Evolutionary conservation across 2,329 filamentous ascomycete genomes (phyloP).

Genomic region (Thermothelomyces thermophilus): DNA sequence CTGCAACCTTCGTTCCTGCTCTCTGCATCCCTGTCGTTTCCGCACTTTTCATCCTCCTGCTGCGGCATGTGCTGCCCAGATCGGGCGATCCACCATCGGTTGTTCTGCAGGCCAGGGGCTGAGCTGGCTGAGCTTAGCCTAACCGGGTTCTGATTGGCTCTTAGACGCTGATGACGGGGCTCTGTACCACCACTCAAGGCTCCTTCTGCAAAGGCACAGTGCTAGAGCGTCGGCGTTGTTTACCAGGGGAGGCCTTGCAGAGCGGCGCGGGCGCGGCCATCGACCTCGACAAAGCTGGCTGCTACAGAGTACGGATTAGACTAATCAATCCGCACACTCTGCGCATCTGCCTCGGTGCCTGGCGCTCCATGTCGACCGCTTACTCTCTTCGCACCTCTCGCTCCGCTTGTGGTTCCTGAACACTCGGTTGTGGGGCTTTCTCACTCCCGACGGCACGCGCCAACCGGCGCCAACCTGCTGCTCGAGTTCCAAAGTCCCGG

Average conservation of each 20-base stretch:
- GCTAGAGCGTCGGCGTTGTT: conserved; percentile 12
- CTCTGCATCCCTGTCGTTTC: not conserved
- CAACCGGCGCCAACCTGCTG: not conserved
- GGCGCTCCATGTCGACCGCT: too few species aligned
- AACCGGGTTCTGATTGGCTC: conserved; percentile 15
- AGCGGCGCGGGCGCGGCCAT: conserved; percentile 15
- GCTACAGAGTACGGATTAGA: not conserved
- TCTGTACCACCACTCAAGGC: conserved; percentile 13
- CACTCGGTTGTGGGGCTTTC: not conserved
- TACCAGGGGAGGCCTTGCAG: conserved; percentile 13
- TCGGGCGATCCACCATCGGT: conserved; percentile 22
- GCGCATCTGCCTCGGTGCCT: too few species aligned
- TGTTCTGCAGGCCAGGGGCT: conserved; percentile 20
- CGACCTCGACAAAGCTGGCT: not conserved
- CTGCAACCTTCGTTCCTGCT: not conserved
- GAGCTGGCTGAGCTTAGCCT: conserved; percentile 20
- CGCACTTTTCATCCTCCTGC: conserved; percentile 4
- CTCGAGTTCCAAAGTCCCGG: conserved; percentile 4
- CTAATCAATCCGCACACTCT: too few species aligned
- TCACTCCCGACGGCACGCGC: not conserved
- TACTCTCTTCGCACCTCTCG: too few species aligned
- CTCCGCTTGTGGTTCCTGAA: too few species aligned
- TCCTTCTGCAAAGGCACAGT: conserved; percentile 8
- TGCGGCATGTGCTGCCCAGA: conserved; percentile 10
- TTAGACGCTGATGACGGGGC: conserved; percentile 8